Conservation (phyloP, 257 asterid genomes). For the Rehmannia glutinosa region DNA sequence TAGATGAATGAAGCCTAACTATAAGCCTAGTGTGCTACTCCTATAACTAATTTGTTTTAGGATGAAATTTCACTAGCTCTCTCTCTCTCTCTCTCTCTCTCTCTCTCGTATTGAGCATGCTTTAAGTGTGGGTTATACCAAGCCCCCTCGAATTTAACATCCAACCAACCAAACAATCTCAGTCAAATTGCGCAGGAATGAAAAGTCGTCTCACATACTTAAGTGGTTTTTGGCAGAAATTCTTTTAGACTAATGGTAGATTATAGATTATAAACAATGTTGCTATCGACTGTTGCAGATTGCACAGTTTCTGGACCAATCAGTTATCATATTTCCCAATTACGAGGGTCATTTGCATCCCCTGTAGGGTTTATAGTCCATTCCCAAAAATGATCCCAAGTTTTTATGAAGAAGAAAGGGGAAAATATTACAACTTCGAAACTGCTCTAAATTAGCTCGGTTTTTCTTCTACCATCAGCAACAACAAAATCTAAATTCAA, state of each 20-base stretch:
- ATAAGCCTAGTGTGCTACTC: too few relatives aligned
- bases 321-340: not conserved
- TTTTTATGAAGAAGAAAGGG: not conserved
- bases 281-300: not conserved
- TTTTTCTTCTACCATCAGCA: not conserved
- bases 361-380: slow-evolving; percentile 6
- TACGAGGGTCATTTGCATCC: not conserved
- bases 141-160: too few relatives aligned
- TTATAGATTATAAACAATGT: not conserved
- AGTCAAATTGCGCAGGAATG: not conserved
- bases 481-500: not conserved
- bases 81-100: too few relatives aligned
- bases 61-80: too few relatives aligned
- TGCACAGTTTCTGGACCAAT: not conserved
- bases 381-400: slow-evolving; percentile 6
- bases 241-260: not conserved
- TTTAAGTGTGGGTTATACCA: too few relatives aligned
- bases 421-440: not conserved
- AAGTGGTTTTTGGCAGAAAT: not conserved
- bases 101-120: too few relatives aligned
- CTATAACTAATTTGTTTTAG: too few relatives aligned
- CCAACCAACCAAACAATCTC: too few relatives aligned
- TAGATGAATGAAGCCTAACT: too few relatives aligned
- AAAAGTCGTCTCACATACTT: not conserved
- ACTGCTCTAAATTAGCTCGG: not conserved